Conservation (phyloP, 441 rosid genomes). For the Daphne laureola region DNA sequence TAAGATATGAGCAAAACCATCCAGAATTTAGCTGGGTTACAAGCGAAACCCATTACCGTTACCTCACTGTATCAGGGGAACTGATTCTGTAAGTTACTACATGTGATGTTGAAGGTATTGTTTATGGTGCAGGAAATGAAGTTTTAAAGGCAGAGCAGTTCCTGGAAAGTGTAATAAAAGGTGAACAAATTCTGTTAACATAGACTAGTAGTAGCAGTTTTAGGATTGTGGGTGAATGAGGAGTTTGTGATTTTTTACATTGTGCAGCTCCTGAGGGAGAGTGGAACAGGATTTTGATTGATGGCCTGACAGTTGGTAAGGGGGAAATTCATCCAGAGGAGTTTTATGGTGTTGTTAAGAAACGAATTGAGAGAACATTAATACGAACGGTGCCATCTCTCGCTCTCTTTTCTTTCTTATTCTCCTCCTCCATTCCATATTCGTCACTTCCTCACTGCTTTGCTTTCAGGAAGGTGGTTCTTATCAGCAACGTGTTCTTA, state of each 20-base stretch:
- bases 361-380: constrained; percentile 64
- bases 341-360: constrained; percentile 59
- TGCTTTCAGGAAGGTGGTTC: constrained; percentile 82
- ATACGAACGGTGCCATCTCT: constrained; percentile 68
- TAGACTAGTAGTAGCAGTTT: background rate
- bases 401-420: background rate
- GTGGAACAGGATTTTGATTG: constrained; percentile 70
- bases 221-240: background rate
- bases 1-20: too few relatives aligned
- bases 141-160: constrained; percentile 65
- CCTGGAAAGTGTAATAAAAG: constrained; percentile 75
- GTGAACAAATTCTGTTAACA: constrained; percentile 24
- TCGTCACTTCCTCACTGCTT: too few relatives aligned
- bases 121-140: constrained; percentile 54
- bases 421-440: too few relatives aligned
- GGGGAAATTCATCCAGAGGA: constrained; percentile 62
- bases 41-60: too few relatives aligned
- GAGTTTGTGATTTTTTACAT: constrained; percentile 8
- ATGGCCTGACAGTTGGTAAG: constrained; percentile 62
- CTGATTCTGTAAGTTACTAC: too few relatives aligned
- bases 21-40: too few relatives aligned
- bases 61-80: too few relatives aligned
- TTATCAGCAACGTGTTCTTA: constrained; percentile 70
- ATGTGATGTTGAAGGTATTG: background rate
- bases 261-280: constrained; percentile 78